Conservation (phyloP, 768 basidiomycete genomes). For the Tylopilus balloui region DNA sequence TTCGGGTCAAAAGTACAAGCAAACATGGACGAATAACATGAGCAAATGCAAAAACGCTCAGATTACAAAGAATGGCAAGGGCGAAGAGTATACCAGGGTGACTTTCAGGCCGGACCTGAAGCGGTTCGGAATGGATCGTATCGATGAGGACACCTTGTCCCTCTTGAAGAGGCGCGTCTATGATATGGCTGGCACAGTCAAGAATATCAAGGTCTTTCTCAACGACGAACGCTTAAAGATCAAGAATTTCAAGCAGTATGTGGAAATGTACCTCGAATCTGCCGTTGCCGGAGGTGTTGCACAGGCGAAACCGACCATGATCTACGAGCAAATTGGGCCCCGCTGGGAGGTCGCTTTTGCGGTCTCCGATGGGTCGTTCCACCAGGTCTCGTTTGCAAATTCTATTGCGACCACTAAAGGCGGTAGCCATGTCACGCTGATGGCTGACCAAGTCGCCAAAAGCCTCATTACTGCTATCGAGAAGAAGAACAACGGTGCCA, state of each 20-base stretch:
- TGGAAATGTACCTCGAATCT: conserved; percentile 86
- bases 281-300: conserved; percentile 79
- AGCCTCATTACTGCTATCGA: conserved; percentile 72
- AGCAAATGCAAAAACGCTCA: conserved; percentile 79
- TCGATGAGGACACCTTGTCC: conserved; percentile 88
- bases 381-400: conserved; percentile 97
- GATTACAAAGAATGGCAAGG: conserved; percentile 85
- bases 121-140: conserved; percentile 86
- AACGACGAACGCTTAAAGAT: conserved; percentile 90
- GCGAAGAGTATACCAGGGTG: conserved; percentile 89
- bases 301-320: conserved; percentile 66
- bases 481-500: conserved; percentile 98
- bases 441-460: conserved; percentile 89
- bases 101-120: conserved; percentile 90
- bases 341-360: conserved; percentile 97
- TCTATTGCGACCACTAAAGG: conserved; percentile 96
- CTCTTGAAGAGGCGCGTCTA: conserved; percentile 92
- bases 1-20: conserved; percentile 84
- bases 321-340: conserved; percentile 73
- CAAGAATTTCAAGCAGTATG: conserved; percentile 96
- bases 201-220: conserved; percentile 87
- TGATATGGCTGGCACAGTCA: conserved; percentile 95
- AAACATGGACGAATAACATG: conserved; percentile 96
- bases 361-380: conserved; percentile 86
- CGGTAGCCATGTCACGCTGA: conserved; percentile 83